Percentiles rank a stretch among this genome's conserved stretches.
phyloP scores from a whole-genome alignment of 768 basidiomycete species.

The Boletales sp. region DNA sequence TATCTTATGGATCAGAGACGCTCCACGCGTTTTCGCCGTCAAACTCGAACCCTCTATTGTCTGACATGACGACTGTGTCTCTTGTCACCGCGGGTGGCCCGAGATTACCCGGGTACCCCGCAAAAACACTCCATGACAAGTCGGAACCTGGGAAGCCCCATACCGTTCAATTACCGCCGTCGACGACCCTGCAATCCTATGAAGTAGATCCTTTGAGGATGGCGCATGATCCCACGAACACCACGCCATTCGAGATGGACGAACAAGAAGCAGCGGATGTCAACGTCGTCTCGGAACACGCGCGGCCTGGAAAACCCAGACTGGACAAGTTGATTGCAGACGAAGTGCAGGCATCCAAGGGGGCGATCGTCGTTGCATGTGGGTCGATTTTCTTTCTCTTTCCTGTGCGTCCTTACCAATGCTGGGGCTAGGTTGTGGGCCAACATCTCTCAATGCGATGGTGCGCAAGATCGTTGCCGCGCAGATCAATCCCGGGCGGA shows the following conservation, averaged over 20 bases:
- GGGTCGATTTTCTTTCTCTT: slow-evolving; percentile 28
- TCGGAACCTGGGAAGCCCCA: slow-evolving; percentile 3
- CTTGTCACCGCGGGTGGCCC: neutral
- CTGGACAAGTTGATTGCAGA: slow-evolving; percentile 59
- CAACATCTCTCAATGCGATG: slow-evolving; percentile 62
- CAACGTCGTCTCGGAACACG: slow-evolving; percentile 55
- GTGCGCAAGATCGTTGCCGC: slow-evolving; percentile 62
- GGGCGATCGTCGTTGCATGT: slow-evolving; percentile 68
- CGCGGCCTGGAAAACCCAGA: slow-evolving; percentile 63
- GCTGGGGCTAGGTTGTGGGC: slow-evolving; percentile 61
- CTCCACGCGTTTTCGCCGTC: slow-evolving; percentile 1
- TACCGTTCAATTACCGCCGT: neutral
- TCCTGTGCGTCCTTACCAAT: too few relatives aligned
- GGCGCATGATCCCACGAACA: neutral
- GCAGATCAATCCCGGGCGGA: slow-evolving; percentile 53
- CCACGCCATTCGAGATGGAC: slow-evolving; percentile 45
- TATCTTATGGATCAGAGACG: slow-evolving; percentile 8
- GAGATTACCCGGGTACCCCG: neutral
- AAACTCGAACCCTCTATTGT: neutral
- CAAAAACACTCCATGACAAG: slow-evolving; percentile 3
- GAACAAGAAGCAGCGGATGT: slow-evolving; percentile 59
- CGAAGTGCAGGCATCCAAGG: slow-evolving; percentile 54
- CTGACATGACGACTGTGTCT: slow-evolving; percentile 3
- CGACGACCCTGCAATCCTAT: neutral
- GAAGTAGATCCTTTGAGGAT: neutral